Evolutionary conservation across 805 yeast genomes (phyloP).

Genomic region (Metschnikowia arizonensis): DNA sequence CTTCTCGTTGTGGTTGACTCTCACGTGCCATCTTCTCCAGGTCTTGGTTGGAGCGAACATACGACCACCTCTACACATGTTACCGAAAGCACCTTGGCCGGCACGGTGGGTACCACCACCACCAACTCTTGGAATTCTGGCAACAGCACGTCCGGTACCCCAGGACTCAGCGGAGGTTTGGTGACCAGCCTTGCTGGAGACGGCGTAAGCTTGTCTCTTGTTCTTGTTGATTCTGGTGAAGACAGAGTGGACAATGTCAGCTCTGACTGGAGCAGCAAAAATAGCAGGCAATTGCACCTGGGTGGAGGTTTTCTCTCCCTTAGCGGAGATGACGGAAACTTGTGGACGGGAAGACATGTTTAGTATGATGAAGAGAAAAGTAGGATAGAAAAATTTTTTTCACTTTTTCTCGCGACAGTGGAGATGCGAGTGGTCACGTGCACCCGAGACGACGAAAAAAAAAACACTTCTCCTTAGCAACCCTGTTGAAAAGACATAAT

Average conservation of each 20-base stretch:
- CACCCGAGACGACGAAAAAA: not conserved
- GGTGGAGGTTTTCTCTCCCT: conserved; percentile 82
- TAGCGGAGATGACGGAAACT: conserved; percentile 87
- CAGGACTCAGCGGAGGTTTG: conserved; percentile 99
- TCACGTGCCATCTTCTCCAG: conserved; percentile 99
- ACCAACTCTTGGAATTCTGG: conserved; percentile 99
- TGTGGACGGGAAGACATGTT: conserved; percentile 66
- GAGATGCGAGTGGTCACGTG: conserved; percentile 8
- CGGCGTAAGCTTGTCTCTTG: conserved; percentile 99
- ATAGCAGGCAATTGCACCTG: conserved; percentile 96
- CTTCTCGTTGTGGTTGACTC: conserved; percentile 99
- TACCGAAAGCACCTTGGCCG: conserved; percentile 99
- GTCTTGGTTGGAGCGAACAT: conserved; percentile 99
- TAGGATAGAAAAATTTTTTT: conserved; percentile 2
- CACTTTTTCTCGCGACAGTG: not conserved
- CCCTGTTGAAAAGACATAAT: not conserved
- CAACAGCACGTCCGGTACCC: conserved; percentile 99
- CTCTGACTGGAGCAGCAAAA: conserved; percentile 99
- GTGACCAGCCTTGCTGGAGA: conserved; percentile 98
- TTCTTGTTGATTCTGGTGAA: conserved; percentile 98
- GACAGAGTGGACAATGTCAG: conserved; percentile 98
- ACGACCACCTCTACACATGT: conserved; percentile 99
- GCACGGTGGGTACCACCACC: conserved; percentile 99
- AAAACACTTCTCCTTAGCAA: not conserved
- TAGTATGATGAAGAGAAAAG: conserved; percentile 12